Evolutionary conservation across 805 yeast genomes (phyloP).

Genomic region (Yamadazyma laniorum): DNA sequence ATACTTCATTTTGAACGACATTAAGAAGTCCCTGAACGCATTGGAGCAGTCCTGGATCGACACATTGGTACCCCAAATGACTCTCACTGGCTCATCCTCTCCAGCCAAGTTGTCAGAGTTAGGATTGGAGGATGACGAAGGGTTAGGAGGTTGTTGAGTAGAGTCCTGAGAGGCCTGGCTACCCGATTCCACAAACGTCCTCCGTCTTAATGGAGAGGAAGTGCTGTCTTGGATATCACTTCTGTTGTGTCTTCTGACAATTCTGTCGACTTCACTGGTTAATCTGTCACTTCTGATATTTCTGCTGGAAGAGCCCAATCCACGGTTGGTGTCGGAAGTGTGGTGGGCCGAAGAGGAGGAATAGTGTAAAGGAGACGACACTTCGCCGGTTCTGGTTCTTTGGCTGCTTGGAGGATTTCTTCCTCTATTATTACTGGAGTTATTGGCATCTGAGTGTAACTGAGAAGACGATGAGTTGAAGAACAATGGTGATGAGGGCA

Average conservation of each 20-base stretch:
- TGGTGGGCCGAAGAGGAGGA: constrained; percentile 40
- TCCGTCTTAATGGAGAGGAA: constrained; percentile 67
- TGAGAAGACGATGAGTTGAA: constrained; percentile 49
- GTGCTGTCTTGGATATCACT: constrained; percentile 74
- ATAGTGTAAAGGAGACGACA: constrained; percentile 52
- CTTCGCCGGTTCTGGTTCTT: constrained; percentile 27
- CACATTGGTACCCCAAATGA: constrained; percentile 98
- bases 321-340: constrained; percentile 35
- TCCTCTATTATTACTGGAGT: too few species aligned
- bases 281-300: constrained; percentile 45
- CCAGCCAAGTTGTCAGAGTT: constrained; percentile 25
- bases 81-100: constrained; percentile 72
- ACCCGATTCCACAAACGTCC: constrained; percentile 51
- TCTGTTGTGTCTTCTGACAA: constrained; percentile 55
- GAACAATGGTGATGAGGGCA: constrained; percentile 58
- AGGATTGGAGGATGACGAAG: constrained; percentile 25
- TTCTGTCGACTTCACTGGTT: constrained; percentile 43
- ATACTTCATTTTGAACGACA: constrained; percentile 77
- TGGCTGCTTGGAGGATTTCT: constrained; percentile 15
- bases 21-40: constrained; percentile 76
- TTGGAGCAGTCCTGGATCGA: constrained; percentile 84
- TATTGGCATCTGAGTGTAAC: constrained; percentile 30
- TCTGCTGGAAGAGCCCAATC: constrained; percentile 22
- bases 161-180: constrained; percentile 5
- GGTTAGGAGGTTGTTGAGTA: constrained; percentile 9